Conservation (phyloP, 2,329 filamentous ascomycete species). For the Diaporthe sp. region DNA sequence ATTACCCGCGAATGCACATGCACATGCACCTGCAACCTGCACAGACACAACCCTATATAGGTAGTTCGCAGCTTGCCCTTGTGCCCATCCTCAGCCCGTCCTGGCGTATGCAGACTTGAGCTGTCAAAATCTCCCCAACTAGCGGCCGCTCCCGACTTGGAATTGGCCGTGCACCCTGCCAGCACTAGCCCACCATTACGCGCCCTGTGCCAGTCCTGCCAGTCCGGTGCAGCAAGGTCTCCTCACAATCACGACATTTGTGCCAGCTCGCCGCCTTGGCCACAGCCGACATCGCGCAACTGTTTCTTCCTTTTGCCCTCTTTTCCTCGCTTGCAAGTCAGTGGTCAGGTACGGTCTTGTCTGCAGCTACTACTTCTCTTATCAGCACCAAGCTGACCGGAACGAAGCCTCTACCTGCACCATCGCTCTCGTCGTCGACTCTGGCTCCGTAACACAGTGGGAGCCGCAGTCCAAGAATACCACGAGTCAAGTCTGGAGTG, state of each 20-base stretch:
- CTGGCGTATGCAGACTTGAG: constrained; percentile 5
- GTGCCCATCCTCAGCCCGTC: background rate
- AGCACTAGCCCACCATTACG: background rate
- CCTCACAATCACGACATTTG: constrained; percentile 35
- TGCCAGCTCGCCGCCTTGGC: constrained; percentile 12
- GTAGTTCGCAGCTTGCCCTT: background rate
- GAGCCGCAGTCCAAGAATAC: constrained; percentile 14
- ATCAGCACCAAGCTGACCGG: background rate
- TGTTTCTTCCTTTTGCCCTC: background rate
- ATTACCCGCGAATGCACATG: background rate
- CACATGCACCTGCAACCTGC: background rate
- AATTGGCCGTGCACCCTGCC: constrained; percentile 17
- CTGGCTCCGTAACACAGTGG: background rate
- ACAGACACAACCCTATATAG: background rate
- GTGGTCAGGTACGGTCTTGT: background rate
- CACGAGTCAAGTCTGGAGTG: constrained; percentile 24
- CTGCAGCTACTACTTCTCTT: background rate
- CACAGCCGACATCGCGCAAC: constrained; percentile 24
- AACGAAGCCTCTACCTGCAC: background rate
- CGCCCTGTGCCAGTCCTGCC: constrained; percentile 6
- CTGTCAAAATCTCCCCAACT: constrained; percentile 18
- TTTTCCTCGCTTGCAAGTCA: background rate
- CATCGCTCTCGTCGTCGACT: background rate
- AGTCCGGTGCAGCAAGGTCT: constrained; percentile 16
- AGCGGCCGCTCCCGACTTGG: constrained; percentile 29